Base-by-base conservation (phyloP, 1,139 yeast species). In the Hanseniaspora gamundiae region DNA sequence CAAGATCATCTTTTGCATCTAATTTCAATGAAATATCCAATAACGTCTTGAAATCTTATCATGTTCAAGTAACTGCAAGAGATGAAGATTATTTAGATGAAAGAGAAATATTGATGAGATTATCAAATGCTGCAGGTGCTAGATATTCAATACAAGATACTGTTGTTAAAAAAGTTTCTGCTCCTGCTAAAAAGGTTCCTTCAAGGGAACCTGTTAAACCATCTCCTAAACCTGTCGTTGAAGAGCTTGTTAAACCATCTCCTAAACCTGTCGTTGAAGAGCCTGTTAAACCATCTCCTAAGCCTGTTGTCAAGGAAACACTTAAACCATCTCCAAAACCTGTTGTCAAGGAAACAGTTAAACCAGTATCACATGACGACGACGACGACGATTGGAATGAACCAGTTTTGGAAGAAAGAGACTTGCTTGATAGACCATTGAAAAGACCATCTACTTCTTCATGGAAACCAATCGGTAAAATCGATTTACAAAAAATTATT, bases 1-100 rank as follows among this genome's bases (percentile, higher is more conserved):
- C 80, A 35, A 72, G 86, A 55, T 73, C 84, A 47, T 78, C 87
- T 2, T 82, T 79, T 64, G 87, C 88, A 24, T 66, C 77, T 51
- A 82, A 82, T 62, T 79, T 81, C 53, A 85, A 85, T 39, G 82
- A 78, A 38, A 82, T 82, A 14, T 75, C 88, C 27, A 57, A 59
- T 43, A 76, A 71, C 48, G 69, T 78, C 21, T 70, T 82, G 54
- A 71, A 71, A 52, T 95, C 95, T 35, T 91, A 88, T 65, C 98
- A 91, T 60, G 88, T 91, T 45, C 97, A 91, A 64, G 79, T 93
- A 51, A 86, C 96, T 38, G 98, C 97, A n/a, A 77, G 97, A 64
- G 94, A 85, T 58, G 73, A 76, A 44, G 95, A 86, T 57, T 98
- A 93, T 60, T 72, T 93, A 60, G 84, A 84, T 53, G 84, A 82